These are phyloP conservation scores for Phallus indusiatus DNA, from an alignment of 768 basidiomycete species.

Conservation along the genomic window DNA sequence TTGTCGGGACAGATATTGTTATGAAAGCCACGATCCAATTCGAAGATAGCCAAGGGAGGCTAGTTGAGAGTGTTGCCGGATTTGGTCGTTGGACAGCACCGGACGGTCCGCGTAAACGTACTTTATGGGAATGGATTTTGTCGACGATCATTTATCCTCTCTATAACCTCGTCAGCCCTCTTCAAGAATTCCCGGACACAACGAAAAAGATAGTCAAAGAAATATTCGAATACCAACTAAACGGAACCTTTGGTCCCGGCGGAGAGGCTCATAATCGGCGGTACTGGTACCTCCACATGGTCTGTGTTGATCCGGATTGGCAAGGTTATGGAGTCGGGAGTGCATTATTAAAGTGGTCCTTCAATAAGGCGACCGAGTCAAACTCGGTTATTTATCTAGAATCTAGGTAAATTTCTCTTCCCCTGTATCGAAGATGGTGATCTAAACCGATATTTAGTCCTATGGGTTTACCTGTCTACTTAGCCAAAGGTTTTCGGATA, in stretches of 20 bases:
- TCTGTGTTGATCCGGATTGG: constrained; percentile 7
- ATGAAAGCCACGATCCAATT: not conserved
- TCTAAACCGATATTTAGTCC: not conserved
- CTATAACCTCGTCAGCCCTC: not conserved
- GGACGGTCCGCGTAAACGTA: not conserved
- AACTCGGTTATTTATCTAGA: constrained; percentile 1
- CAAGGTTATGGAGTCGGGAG: constrained; percentile 2
- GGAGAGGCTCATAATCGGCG: not conserved
- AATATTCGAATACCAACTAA: not conserved
- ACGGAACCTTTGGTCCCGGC: constrained; percentile 2
- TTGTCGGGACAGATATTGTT: not conserved
- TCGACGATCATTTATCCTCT: constrained; percentile 3
- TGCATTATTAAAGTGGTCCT: constrained; percentile 3
- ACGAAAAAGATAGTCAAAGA: not conserved
- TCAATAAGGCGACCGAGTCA: not conserved
- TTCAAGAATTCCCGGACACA: not conserved
- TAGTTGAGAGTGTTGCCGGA: not conserved
- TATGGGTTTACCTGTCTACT: constrained; percentile 1
- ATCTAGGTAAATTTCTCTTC: not conserved
- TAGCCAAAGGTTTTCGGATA: constrained; percentile 6
- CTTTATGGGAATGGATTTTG: constrained; percentile 7
- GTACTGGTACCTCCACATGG: constrained; percentile 6
- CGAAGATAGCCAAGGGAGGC: not conserved
- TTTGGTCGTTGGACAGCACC: not conserved
- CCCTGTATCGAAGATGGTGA: not conserved